Conservation (phyloP, 2,329 filamentous ascomycete species). For the Sclerotinia nivalis region DNA sequence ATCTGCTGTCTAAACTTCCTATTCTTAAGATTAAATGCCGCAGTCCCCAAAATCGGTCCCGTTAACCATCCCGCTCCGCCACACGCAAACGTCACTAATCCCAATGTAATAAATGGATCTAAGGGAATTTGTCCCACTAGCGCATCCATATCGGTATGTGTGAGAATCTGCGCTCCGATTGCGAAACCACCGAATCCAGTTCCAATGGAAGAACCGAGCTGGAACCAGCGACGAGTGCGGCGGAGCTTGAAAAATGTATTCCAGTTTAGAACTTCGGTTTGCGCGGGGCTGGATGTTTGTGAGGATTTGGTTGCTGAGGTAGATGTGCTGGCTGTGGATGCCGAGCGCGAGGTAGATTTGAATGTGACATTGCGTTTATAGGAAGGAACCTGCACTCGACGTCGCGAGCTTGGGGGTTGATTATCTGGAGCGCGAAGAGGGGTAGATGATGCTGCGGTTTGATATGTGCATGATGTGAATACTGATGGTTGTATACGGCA, state of each 20-base stretch:
- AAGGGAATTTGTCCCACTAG: slow-evolving; percentile 72
- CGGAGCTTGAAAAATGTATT: slow-evolving; percentile 91
- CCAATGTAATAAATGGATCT: slow-evolving; percentile 84
- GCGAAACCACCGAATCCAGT: slow-evolving; percentile 63
- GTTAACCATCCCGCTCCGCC: slow-evolving; percentile 84
- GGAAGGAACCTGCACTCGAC: slow-evolving; percentile 35
- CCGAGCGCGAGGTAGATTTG: slow-evolving; percentile 29
- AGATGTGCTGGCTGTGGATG: slow-evolving; percentile 31
- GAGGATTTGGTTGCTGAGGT: slow-evolving; percentile 21
- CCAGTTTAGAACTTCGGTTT: slow-evolving; percentile 63
- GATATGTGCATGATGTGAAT: slow-evolving; percentile 35
- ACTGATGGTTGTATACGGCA: slow-evolving; percentile 39
- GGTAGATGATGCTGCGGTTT: slow-evolving; percentile 31
- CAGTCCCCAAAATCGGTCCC: slow-evolving; percentile 79
- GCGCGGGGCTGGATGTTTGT: slow-evolving; percentile 16
- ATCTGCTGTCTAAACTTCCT: slow-evolving; percentile 71
- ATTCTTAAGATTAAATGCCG: slow-evolving; percentile 76
- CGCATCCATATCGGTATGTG: slow-evolving; percentile 70
- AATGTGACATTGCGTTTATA: slow-evolving; percentile 38
- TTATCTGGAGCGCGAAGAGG: slow-evolving; percentile 26
- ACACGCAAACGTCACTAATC: slow-evolving; percentile 74
- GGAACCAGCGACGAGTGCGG: slow-evolving; percentile 79
- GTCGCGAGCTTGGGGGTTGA: slow-evolving; percentile 21
- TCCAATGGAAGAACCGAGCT: slow-evolving; percentile 72
- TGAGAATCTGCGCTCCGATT: slow-evolving; percentile 64